These are phyloP conservation scores for Phytophthora chlamydospora DNA, from an alignment of 352 stramenopile genomes.

Conservation along the genomic window DNA sequence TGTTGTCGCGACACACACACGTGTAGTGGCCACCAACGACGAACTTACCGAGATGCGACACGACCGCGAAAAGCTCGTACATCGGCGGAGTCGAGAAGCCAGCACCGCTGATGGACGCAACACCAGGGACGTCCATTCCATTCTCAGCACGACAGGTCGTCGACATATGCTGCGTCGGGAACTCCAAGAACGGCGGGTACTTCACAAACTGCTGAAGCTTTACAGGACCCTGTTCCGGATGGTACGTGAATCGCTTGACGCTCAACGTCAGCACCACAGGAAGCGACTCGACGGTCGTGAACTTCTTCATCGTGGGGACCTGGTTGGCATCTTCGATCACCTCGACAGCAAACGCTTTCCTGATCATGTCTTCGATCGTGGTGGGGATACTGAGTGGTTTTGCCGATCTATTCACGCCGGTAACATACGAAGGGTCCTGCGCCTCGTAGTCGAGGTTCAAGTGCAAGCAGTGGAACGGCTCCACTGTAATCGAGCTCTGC, in stretches of 20 bases:
- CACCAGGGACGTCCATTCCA: constrained; percentile 24
- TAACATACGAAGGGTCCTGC: constrained; percentile 38
- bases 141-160: constrained; percentile 66
- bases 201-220: constrained; percentile 88
- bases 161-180: constrained; percentile 74
- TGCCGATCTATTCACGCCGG: constrained; percentile 43
- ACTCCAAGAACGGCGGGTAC: constrained; percentile 75
- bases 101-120: constrained; percentile 19
- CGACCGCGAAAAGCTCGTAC: constrained; percentile 87
- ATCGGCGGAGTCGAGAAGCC: constrained; percentile 51
- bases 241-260: constrained; percentile 88
- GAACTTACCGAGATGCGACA: constrained; percentile 82
- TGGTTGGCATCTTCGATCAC: constrained; percentile 66
- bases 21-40: constrained; percentile 87
- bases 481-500: constrained; percentile 83
- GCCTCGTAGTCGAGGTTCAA: constrained; percentile 76
- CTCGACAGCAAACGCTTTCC: constrained; percentile 74
- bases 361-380: constrained; percentile 81
- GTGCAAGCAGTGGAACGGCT: constrained; percentile 88
- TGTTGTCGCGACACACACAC: constrained; percentile 85
- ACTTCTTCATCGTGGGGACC: constrained; percentile 67
- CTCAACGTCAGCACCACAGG: constrained; percentile 82
- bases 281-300: constrained; percentile 74
- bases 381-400: constrained; percentile 44
- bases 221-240: constrained; percentile 74